Base-by-base conservation (phyloP, 345 rosid genomes). In the Gossypium raimondii region DNA sequence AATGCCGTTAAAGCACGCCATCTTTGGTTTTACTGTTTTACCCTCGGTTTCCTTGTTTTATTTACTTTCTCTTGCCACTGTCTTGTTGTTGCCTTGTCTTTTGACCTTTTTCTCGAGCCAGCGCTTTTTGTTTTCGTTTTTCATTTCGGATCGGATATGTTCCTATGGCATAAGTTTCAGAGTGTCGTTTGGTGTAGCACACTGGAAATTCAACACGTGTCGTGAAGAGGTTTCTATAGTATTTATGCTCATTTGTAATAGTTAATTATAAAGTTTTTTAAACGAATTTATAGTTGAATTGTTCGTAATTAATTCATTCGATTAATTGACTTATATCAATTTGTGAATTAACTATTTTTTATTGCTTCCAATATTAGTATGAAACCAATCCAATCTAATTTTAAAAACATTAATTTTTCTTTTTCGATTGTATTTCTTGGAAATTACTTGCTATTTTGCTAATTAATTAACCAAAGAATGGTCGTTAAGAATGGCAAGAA, bases 1-100 rank as follows among this genome's bases (percentile, higher is more conserved):
- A 78, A 22, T 57, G 79, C 82, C 82, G 81, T 81, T 81, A 81
- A 79, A 75, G 85, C 82, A 86, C 82, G 85, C 84, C 78, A 82
- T 66, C 81, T 29, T 73, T 64, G 58, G 11, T 5, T 56, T 78
- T 51, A 77, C 82, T 9, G 7, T 78, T 81, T 73, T 83, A 41
- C 85, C 86, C 84, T 11, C 27, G 7, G 3, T 1, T 34, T n/a
- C 34, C 27, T 0, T 3, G 0, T 1, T 3, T 2, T 27, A 73
- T 60, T 79, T 14, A 6, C 78, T 38, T 4, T n/a, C 11, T 11
- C 17, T 12, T 68, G 76, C 80, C 78, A 66, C 18, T 74, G n/a
- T 41, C 48, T 27, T 9, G 9, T 20, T 7, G 20, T 24, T 16
- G 70, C 57, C 25, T 71, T 70, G 73, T 69, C 72, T 60, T 74